phyloP scores from a whole-genome alignment of 805 yeast species.

The Isabelozyma rhagii region DNA sequence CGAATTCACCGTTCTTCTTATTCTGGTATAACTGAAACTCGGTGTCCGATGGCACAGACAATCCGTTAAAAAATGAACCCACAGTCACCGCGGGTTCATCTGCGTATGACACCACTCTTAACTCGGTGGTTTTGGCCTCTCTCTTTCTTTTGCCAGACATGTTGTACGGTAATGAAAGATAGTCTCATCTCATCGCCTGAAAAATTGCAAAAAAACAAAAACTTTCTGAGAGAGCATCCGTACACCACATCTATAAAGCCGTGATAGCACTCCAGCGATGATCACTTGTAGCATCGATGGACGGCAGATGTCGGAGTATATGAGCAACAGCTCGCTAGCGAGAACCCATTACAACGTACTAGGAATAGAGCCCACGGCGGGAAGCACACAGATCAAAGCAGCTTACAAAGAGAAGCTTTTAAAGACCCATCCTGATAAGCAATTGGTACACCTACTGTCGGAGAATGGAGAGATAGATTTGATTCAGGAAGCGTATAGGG shows the following conservation, averaged over 20 bases:
- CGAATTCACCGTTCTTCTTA: slow-evolving; percentile 37
- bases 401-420: slow-evolving; percentile 67
- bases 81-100: slow-evolving; percentile 51
- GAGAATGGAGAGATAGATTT: slow-evolving; percentile 18
- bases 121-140: slow-evolving; percentile 37
- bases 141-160: slow-evolving; percentile 26
- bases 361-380: slow-evolving; percentile 43
- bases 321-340: neutral
- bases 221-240: neutral
- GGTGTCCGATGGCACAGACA: slow-evolving; percentile 56
- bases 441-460: slow-evolving; percentile 1
- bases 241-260: neutral
- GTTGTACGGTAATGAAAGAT: neutral
- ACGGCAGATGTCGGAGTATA: neutral
- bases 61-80: slow-evolving; percentile 80
- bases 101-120: slow-evolving; percentile 33
- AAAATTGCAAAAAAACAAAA: slow-evolving; percentile 1
- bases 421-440: slow-evolving; percentile 77
- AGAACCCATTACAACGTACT: slow-evolving; percentile 52
- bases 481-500: slow-evolving; percentile 64
- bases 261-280: too few species aligned
- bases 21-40: slow-evolving; percentile 62
- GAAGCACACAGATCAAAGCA: slow-evolving; percentile 42
- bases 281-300: neutral
- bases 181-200: neutral